Evolutionary conservation across 1,284 basidiomycete species (phyloP).

Genomic region (Coniferiporia sulphurascens): DNA sequence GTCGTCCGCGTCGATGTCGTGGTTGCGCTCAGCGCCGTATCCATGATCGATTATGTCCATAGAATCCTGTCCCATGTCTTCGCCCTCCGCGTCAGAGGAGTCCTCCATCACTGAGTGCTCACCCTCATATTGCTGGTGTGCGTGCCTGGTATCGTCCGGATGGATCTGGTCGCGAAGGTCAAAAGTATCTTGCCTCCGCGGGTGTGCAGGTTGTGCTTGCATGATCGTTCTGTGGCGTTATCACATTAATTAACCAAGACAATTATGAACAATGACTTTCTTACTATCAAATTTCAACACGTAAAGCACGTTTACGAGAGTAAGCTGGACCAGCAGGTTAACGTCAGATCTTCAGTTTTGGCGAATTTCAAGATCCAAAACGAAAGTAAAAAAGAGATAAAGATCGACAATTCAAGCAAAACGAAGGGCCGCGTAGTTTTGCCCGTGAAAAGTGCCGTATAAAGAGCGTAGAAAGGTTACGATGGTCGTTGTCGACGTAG

Average conservation of each 20-base stretch:
- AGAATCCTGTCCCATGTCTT: constrained; percentile 19
- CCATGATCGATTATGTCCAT: constrained; percentile 10
- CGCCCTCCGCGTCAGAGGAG: constrained; percentile 66
- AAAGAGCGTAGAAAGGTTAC: no score
- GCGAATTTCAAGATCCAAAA: not conserved
- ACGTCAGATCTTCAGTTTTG: not conserved
- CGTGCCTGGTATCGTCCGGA: constrained; percentile 47
- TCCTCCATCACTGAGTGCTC: constrained; percentile 76
- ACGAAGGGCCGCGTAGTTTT: no score
- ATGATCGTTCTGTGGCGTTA: not conserved
- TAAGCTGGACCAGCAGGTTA: no score
- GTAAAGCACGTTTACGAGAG: no score
- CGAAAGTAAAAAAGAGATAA: no score
- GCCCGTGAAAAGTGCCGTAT: no score
- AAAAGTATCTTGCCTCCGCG: constrained; percentile 52
- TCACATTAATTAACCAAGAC: no score
- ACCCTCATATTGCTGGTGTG: constrained; percentile 57
- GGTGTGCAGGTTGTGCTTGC: constrained; percentile 14
- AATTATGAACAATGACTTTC: no score
- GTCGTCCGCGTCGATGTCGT: constrained; percentile 35
- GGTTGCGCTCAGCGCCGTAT: constrained; percentile 17
- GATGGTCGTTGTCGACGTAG: no score
- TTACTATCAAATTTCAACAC: no score
- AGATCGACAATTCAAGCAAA: no score
- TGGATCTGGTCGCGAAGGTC: constrained; percentile 66